Evolutionary conservation across 2,329 filamentous ascomycete species (phyloP), one percentile per base, ranked within the genome.

Genomic region (Cercospora janseana): DNA sequence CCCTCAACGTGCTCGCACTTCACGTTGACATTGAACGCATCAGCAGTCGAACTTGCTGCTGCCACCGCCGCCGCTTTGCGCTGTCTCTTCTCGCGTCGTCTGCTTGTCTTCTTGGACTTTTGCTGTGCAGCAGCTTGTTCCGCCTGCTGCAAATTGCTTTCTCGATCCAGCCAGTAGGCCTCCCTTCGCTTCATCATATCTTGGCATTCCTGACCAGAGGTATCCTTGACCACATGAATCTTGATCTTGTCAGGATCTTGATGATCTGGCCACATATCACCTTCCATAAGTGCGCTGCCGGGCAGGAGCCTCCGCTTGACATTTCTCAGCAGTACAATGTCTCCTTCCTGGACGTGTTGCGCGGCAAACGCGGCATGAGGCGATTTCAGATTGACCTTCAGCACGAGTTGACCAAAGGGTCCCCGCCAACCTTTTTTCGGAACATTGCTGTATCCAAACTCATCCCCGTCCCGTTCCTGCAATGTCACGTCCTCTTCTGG

Each of bases 351-450:
- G 20, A 93, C 70, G 5, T 80, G 66, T 0, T 75, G 63, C 12
- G 74, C 75, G n/a, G 85, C 77, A 55, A 72, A 80, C 1, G 65
- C 60, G 1, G 82, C 80, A 66, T 95, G 86, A 0, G 80, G 79
- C 10, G 85, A 81, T 66, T 76, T 94, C 21, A 87, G 76, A 21
- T 82, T 86, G 18, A 96, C 70, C 59, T 85, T 82, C 45, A 96
- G 73, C 1, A 83, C 85, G 63, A 79, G 74, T 61, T 83, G 82
- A 2, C 90, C 91, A 58, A 74, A 85, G 0, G 91, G 91, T 0
- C 90, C 89, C 2, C 73, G 72, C 87, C 87, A 95, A n/a, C 69
- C 65, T 29, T 67, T 69, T 15, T 65, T 65, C 42, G 50, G 60
- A 63, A 34, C 27, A 43, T 53, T 69, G 12, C 60, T 15, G 42